Percentiles rank a stretch among this genome's conserved stretches.
Evolutionary conservation across 2,329 filamentous ascomycete genomes (phyloP).

Genomic region (Aspergillus sojae): DNA sequence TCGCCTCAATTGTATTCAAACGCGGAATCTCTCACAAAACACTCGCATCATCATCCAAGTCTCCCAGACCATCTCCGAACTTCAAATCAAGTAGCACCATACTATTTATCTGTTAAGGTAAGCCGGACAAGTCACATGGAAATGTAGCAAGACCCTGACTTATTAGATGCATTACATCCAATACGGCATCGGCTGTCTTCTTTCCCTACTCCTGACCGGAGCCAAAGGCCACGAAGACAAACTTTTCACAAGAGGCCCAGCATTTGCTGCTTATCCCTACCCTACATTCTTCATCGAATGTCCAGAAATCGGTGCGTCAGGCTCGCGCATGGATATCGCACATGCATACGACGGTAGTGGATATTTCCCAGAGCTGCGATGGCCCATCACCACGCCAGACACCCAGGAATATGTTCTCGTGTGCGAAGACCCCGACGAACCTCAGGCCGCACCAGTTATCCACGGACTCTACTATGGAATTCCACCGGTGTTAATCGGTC

Average conservation of each 20-base stretch:
- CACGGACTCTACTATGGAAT: conserved; percentile 52
- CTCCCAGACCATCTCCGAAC: not conserved
- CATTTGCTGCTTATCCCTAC: conserved; percentile 22
- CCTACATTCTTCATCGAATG: conserved; percentile 27
- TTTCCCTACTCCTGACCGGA: conserved; percentile 17
- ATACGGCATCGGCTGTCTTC: conserved; percentile 19
- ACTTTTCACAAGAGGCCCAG: conserved; percentile 30
- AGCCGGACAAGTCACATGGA: not conserved
- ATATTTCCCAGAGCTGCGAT: conserved; percentile 46
- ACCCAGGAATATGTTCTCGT: conserved; percentile 53
- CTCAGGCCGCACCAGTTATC: conserved; percentile 48
- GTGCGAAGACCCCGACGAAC: conserved; percentile 52
- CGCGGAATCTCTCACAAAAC: not conserved
- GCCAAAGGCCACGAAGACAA: conserved; percentile 24
- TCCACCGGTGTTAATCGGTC: conserved; percentile 34
- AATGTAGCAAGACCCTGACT: not conserved
- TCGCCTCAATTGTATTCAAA: not conserved
- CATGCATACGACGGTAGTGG: conserved; percentile 27
- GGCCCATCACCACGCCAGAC: conserved; percentile 37
- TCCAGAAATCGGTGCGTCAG: conserved; percentile 20
- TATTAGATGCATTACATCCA: conserved; percentile 25
- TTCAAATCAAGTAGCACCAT: not conserved
- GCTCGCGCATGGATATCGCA: conserved; percentile 16
- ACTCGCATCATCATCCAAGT: not conserved
- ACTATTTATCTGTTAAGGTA: not conserved